Percentiles rank a stretch among this genome's conserved stretches.
These are phyloP conservation scores for Kazachstania africana DNA, from an alignment of 805 yeast genomes.

Conservation along the genomic window DNA sequence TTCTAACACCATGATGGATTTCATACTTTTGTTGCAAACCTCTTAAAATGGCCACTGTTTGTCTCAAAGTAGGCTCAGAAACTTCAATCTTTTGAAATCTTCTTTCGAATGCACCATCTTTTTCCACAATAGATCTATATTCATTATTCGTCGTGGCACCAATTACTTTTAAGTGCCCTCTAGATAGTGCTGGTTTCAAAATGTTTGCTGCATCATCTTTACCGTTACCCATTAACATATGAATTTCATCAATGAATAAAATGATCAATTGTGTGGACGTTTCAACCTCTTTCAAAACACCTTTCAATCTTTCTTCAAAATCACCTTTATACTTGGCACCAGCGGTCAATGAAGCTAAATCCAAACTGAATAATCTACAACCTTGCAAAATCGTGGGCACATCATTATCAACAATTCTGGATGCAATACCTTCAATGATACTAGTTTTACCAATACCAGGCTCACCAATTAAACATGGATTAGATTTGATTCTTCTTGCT, in stretches of 20 bases:
- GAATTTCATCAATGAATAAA: constrained; percentile 93
- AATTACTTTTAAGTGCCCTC: constrained; percentile 92
- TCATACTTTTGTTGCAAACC: constrained; percentile 93
- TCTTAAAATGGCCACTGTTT: constrained; percentile 91
- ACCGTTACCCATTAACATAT: constrained; percentile 99
- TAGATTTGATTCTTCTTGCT: constrained; percentile 95
- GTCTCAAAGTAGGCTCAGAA: constrained; percentile 82
- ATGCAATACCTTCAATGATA: constrained; percentile 97
- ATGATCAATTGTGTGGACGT: constrained; percentile 77
- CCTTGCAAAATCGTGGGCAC: constrained; percentile 81
- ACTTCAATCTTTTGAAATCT: constrained; percentile 96
- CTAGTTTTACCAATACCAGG: constrained; percentile 99
- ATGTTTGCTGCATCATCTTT: constrained; percentile 94
- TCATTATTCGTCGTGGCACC: constrained; percentile 97
- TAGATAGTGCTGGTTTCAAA: constrained; percentile 91
- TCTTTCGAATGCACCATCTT: constrained; percentile 98
- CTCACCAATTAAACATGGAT: constrained; percentile 94
- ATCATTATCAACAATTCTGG: constrained; percentile 89
- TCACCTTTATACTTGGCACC: constrained; percentile 99
- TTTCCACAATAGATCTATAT: constrained; percentile 83
- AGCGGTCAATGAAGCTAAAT: constrained; percentile 92
- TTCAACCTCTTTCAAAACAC: constrained; percentile 88
- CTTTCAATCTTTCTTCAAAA: constrained; percentile 94
- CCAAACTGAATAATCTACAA: constrained; percentile 76
- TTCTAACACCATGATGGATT: constrained; percentile 95